Evolutionary conservation across 2,329 filamentous ascomycete genomes (phyloP), one percentile per base, ranked within the genome.

Genomic region (Coniochaeta sp.): DNA sequence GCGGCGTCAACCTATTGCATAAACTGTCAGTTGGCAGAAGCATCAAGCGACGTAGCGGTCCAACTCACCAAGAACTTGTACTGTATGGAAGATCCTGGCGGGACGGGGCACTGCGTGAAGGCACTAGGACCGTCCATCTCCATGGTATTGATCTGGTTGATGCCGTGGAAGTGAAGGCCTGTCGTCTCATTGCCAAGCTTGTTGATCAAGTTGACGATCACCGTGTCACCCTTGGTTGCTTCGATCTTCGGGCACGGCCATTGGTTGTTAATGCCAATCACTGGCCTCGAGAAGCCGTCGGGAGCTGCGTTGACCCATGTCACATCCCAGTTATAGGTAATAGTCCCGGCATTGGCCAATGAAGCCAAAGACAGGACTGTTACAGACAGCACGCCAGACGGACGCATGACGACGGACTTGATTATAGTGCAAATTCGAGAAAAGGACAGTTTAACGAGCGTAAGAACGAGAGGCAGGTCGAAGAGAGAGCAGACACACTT

Each of bases 211-310:
- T 74, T 75, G 35, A 81, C 67, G 6, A 77, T 58, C 46, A 81
- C 52, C 26, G 66, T 72, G 55, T 82, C 78, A 31, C 77, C 78
- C 24, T 73, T 69, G 42, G 65, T 72, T 38, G 73, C 78, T 52
- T 77, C 70, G 27, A 83, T 74, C 6, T 63, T 61, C 1, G 83
- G 83, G 51, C 80, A 76, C 12, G 83, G 83, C 78, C 82, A 84
- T 59, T 77, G 62, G 4, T 74, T 74, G 58, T 86, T 86, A 63
- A 86, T 79, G 12, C 79, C 81, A 13, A 71, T 65, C 40, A 71
- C 65, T 3, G 68, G 63, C 20, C 69, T 61, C 10, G 55, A 52
- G 45, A 66, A 63, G 30, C 70, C 70, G 52, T 72, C 68, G 1
- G 70, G 70, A 6, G 62, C 56, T 3, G 64, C 64, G 47, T 56